Evolutionary conservation across 1,139 yeast genomes (phyloP).

Genomic region (Zygoascus meyerae): DNA sequence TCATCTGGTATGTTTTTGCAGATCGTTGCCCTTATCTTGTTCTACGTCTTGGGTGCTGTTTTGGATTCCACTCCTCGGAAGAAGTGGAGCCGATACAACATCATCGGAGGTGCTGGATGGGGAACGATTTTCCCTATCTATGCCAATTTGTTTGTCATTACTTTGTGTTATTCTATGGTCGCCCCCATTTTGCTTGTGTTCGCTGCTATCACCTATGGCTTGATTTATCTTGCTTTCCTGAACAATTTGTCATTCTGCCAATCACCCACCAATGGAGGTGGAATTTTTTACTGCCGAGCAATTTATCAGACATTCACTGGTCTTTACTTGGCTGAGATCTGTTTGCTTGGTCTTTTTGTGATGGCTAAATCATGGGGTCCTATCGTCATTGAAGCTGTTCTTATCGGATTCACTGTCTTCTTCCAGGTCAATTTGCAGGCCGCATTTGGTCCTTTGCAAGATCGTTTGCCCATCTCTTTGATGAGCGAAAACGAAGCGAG

Average conservation of each 20-base stretch:
- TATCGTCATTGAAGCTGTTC: conserved; percentile 64
- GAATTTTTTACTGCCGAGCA: conserved; percentile 82
- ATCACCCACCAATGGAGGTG: conserved; percentile 68
- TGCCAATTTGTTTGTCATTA: conserved; percentile 75
- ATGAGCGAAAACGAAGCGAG: conserved; percentile 17
- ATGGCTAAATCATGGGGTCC: conserved; percentile 97
- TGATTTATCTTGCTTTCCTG: conserved; percentile 71
- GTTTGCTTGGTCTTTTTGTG: conserved; percentile 77
- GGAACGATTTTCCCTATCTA: conserved; percentile 86
- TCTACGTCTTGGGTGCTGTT: conserved; percentile 59
- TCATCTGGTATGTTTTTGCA: conserved; percentile 80
- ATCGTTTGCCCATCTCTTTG: conserved; percentile 57
- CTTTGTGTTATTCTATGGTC: conserved; percentile 73
- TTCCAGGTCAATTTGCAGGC: conserved; percentile 54
- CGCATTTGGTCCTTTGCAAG: conserved; percentile 61
- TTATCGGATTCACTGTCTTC: conserved; percentile 57
- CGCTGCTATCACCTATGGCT: conserved; percentile 58
- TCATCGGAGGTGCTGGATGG: conserved; percentile 64
- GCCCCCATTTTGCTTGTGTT: conserved; percentile 74
- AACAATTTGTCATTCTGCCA: conserved; percentile 74
- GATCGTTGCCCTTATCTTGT: conserved; percentile 63
- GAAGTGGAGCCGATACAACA: conserved; percentile 68
- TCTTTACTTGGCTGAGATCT: conserved; percentile 76
- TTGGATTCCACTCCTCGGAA: conserved; percentile 82
- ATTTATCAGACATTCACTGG: conserved; percentile 85